Evolutionary conservation across 495 filamentous ascomycete genomes (phyloP), one percentile per base, ranked within the genome.

Genomic region (Poronia punctata): DNA sequence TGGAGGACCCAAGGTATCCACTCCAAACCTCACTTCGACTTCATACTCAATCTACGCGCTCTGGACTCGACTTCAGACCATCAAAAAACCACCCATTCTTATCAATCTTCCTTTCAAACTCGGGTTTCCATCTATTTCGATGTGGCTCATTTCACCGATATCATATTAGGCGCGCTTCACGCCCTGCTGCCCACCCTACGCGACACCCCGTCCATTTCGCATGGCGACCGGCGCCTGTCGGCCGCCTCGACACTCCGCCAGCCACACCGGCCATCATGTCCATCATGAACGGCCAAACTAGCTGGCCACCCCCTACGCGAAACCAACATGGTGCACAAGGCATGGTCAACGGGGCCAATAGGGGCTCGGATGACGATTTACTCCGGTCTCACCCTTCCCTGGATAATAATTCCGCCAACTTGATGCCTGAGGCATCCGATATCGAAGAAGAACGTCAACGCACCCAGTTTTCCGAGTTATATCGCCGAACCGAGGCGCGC

Each of bases 401-500:
- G 53, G n/a, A 22, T 26, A 65, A 68, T 55, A 52, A 48, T 50
- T 53, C 55, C 56, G 46, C 54, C 32, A 54, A 50, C 12, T 64
- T 62, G 66, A 52, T 71, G 67, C 69, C 69, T 68, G 67, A 72
- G 67, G 66, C 69, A 66, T 63, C 69, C 38, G 69, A 72, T 50
- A 50, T 54, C 30, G 69, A 71, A 27, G 64, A 68, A 7, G 66
- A 72, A 46, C 54, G 52, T 23, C 57, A 61, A 16, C 62, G 65
- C 50, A 53, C 66, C 40, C 57, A 60, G 38, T 72, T 71, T 45
- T 50, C 51, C 41, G 59, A 66, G 38, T 54, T 67, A 19, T 69
- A 60, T 54, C 67, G 64, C 36, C 57, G 48, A 35, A 52, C 49
- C 38, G 67, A 72, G 18, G 52, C 43, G 22, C 52, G 52, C 18